Percentiles rank a stretch among this genome's conserved stretches.
Conservation (phyloP, 2,329 filamentous ascomycete species). For the Cladosporium sp. region DNA sequence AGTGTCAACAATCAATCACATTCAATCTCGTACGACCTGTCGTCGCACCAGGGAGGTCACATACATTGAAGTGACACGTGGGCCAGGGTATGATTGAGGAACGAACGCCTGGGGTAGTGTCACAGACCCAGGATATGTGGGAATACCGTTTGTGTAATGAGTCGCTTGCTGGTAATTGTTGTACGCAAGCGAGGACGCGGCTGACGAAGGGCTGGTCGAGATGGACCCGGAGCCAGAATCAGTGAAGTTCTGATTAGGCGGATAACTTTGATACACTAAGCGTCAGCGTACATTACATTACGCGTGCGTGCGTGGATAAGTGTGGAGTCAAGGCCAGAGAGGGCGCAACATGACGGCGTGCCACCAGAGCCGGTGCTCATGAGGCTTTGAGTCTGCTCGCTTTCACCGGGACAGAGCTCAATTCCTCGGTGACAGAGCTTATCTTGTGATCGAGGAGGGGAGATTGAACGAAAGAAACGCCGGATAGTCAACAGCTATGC, state of each 20-base stretch:
- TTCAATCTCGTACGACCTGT: conserved; percentile 10
- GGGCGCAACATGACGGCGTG: conserved; percentile 3
- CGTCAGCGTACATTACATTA: conserved; percentile 11
- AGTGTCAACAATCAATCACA: conserved; percentile 17
- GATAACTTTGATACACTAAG: conserved; percentile 41
- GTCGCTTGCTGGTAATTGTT: conserved; percentile 28
- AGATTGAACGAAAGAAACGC: conserved; percentile 9
- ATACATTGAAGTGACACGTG: conserved; percentile 42
- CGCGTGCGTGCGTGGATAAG: background rate
- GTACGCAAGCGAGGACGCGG: conserved; percentile 46
- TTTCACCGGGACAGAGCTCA: conserved; percentile 5
- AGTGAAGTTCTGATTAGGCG: conserved; percentile 47
- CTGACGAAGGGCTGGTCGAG: conserved; percentile 50
- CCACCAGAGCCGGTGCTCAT: background rate
- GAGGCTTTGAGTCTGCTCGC: background rate
- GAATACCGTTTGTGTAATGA: conserved; percentile 33
- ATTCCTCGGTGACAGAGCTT: conserved; percentile 5
- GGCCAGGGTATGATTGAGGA: conserved; percentile 36
- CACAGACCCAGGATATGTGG: conserved; percentile 30
- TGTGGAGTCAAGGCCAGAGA: conserved; percentile 1
- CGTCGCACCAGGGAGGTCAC: conserved; percentile 31
- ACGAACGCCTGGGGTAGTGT: conserved; percentile 36
- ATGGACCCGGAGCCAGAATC: conserved; percentile 55
- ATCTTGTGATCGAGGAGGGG: conserved; percentile 13
- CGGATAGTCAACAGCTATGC: conserved; percentile 5